A percentile compares a stretch with the other conserved stretches of the same genome.
These are phyloP conservation scores for Musa troglodytarum DNA, from an alignment of 176 grass and related monocot genomes.

Conservation along the genomic window DNA sequence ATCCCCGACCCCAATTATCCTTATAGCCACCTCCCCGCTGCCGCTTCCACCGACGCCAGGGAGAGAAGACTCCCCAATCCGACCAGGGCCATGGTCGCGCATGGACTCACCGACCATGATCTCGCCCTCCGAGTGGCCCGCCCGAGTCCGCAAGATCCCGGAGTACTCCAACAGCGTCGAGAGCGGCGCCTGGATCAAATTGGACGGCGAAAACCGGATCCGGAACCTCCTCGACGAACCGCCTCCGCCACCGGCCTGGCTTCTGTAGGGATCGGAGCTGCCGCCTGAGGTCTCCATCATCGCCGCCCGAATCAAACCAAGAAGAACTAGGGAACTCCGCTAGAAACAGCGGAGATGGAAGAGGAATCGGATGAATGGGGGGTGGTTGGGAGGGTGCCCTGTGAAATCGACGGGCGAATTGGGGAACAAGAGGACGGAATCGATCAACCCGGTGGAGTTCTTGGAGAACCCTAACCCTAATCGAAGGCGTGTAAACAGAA, in stretches of 20 bases:
- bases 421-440: not conserved
- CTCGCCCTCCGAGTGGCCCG: constrained; percentile 22
- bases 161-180: constrained; percentile 87
- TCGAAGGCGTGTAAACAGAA: not conserved
- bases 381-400: not conserved
- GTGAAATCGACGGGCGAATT: not conserved
- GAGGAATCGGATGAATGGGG: not conserved
- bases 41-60: constrained; percentile 29
- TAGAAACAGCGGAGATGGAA: not conserved
- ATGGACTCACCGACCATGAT: constrained; percentile 20
- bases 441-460: not conserved
- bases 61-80: constrained; percentile 17
- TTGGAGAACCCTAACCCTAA: not conserved
- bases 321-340: not conserved
- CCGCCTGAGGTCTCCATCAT: constrained; percentile 42
- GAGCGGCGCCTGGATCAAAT: constrained; percentile 75
- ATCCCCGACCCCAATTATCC: constrained; percentile 62
- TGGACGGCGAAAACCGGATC: constrained; percentile 63
- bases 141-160: constrained; percentile 50
- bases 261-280: constrained; percentile 36
- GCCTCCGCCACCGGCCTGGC: constrained; percentile 6
- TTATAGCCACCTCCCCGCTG: constrained; percentile 70
- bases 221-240: constrained; percentile 50
- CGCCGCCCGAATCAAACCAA: not conserved
- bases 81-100: not conserved